Base-by-base conservation (phyloP, 2,329 filamentous ascomycete species). In the Monilinia polystroma region DNA sequence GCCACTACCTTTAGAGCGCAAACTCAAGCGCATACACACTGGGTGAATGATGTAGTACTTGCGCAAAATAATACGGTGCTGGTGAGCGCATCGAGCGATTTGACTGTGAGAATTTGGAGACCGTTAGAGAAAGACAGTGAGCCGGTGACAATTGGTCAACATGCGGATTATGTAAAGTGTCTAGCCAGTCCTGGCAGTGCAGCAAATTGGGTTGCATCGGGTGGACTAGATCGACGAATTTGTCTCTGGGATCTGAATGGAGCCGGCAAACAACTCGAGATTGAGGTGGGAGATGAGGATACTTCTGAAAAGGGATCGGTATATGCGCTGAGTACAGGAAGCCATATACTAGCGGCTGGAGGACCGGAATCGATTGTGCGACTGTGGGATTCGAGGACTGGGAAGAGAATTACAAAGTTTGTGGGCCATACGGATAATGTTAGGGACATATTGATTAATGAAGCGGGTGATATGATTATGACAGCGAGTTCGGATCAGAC, bases 371-470 rank as follows among this genome's bases (percentile, higher is more conserved):
- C 92, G 75, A 92, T 93, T 54, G 91, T 98, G 45, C 86, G 95
- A 64, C 82, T 99, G 18, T 97, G 96, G 90, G 95, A 99, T 78
- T 87, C 92, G 58, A 88, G 90, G 73, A 90, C 92, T 12, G 94
- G 94, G 66, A 92, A 95, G 80, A 86, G 91, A 70, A 90, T 98
- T 68, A 98, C 93, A 70, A 98, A 97, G 78, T 94, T 99, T 71
- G 92, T 98, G 29, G 95, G 95, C 6, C 95, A 99, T 77, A 96
- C 94, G 26, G 93, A 96, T 81, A 97, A 94, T 72, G 89, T 99
- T 71, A 88, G 95, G 58, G 90, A 94, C 72, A 93, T 99, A 69
- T 82, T 99, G 63, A 88, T 99, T 71, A 96, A 92, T 73, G 88
- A 94, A 72, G 88, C 91, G 68, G 93, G 92, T 51, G 93, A 97